Evolutionary conservation across 2,329 filamentous ascomycete species (phyloP), one percentile per base, ranked within the genome.

Genomic region (Talaromyces atroroseus): DNA sequence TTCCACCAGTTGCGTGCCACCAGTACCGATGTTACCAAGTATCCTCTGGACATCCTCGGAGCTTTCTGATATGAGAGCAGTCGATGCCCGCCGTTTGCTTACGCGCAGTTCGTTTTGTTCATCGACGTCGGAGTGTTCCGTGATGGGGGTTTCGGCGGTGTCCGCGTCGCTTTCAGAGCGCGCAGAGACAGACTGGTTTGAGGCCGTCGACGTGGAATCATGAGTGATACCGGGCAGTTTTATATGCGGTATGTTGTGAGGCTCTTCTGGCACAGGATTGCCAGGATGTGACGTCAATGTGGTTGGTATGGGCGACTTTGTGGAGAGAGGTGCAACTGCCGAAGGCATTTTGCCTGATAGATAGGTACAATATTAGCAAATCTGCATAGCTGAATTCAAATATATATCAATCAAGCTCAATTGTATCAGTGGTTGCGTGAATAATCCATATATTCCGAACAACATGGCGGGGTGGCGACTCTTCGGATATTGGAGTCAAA

Each of bases 41-140:
- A 86, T 75, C 55, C 78, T 73, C 63, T 77, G 74, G 65, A 85
- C 82, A 66, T 85, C 82, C 48, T 81, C 76, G 1, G 81, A 78
- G 62, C 79, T 82, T 61, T 82, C 78, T 0, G 82, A 83, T 58
- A 84, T 80, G 45, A 79, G 66, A 4, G 76, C 63, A 5, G 77
- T 79, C 18, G 77, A 79, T 6, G 76, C 76, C 21, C 75, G 72
- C 50, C 76, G 69, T 53, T 65, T 69, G 52, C 65, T 32, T 62
- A 51, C 52, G 61, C 61, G 23, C 40, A 34, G 2, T 32, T 24
- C 46, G 21, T 71, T 64, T 32, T 71, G 65, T 20, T 65, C 58
- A 3, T 59, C 63, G 29, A 70, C 66, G 16, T 76, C 74, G 6
- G 69, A 66, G 26, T 69, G 64, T 11, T 78, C 76, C 26, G 70